Conservation (phyloP, 257 asterid genomes). For the Rehmannia glutinosa region DNA sequence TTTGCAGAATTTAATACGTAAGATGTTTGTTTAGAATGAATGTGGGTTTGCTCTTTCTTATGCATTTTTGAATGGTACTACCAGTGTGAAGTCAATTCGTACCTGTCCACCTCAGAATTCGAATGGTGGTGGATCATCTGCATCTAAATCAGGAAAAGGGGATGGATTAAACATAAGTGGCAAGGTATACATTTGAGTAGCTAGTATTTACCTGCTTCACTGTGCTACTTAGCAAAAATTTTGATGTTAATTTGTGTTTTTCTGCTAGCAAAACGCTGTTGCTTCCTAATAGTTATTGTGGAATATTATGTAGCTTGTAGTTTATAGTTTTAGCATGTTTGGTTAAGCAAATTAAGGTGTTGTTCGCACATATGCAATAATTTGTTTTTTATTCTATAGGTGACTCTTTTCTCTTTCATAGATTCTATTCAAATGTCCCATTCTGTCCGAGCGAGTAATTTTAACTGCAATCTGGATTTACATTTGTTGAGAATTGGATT, state of each 20-base stretch:
- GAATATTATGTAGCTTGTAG: not conserved
- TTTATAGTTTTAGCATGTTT: not conserved
- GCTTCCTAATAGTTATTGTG: not conserved
- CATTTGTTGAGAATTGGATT: no score
- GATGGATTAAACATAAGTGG: constrained; percentile 52
- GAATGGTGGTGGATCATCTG: constrained; percentile 42
- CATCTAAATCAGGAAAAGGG: constrained; percentile 50
- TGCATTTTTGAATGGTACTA: constrained; percentile 14
- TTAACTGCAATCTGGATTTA: no score
- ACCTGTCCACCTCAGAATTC: constrained; percentile 65
- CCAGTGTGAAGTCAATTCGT: constrained; percentile 78
- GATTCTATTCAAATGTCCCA: no score
- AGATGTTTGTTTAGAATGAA: not conserved
- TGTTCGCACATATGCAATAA: no score
- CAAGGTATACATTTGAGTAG: constrained; percentile 46
- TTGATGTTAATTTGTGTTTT: not conserved
- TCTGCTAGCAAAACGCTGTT: not conserved
- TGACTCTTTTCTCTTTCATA: no score
- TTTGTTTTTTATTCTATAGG: no score
- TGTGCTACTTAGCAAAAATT: not conserved
- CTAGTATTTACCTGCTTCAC: not conserved
- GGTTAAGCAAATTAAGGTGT: no score
- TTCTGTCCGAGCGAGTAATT: no score
- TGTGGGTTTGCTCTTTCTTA: constrained; percentile 7
- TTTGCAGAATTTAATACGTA: not conserved